Percentiles rank a stretch among this genome's conserved stretches.
phyloP scores from a whole-genome alignment of 202 grass and related monocot genomes.

The Brachypodium distachyon region DNA sequence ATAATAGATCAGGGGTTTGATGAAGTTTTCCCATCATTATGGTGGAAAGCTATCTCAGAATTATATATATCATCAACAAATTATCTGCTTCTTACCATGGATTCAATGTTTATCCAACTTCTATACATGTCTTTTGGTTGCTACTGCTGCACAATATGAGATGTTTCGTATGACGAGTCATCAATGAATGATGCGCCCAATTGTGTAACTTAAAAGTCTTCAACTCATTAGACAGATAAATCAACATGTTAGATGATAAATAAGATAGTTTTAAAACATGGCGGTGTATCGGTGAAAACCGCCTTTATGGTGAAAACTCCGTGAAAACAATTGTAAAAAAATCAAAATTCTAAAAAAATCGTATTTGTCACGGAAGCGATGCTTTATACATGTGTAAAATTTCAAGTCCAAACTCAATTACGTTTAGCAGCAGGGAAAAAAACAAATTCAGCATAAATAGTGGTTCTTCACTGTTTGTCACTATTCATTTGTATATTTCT shows the following conservation, averaged over 20 bases:
- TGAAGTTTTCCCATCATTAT: background rate
- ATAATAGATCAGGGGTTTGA: background rate
- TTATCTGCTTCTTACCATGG: background rate
- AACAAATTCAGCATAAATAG: no score
- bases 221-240: background rate
- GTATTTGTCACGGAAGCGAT: no score
- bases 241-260: background rate
- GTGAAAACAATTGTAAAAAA: no score
- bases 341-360: no score
- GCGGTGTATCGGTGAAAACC: no score
- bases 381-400: no score
- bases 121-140: background rate
- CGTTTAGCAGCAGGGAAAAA: no score
- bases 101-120: background rate
- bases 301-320: no score
- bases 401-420: no score
- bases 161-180: background rate
- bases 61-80: background rate
- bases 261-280: background rate
- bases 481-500: no score
- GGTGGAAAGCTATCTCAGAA: background rate
- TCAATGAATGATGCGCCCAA: background rate
- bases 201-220: background rate
- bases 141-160: background rate
- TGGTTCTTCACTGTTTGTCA: no score